Base-by-base conservation (phyloP, 106 monocot genomes). In the Apostasia shenzhenica region DNA sequence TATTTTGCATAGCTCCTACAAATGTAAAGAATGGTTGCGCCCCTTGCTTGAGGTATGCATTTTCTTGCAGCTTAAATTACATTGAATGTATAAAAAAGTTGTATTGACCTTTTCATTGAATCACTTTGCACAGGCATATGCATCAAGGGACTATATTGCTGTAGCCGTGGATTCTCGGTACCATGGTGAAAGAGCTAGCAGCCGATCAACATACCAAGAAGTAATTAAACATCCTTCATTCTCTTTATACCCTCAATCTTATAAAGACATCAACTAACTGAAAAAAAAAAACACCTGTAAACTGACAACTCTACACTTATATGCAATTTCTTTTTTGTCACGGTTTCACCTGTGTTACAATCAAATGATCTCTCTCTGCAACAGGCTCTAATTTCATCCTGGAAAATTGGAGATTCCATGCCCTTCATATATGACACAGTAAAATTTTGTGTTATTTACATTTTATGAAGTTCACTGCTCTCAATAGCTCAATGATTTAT, bases 361-460 rank as follows among this genome's bases (percentile, higher is more conserved):
- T 26, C 26, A 26, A 26, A 26, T 26, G 26, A 26, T 14, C 1
- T 73, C 6, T 59, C 40, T 67, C 9, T 75, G 45, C 8, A 71
- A 68, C 67, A 92, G 97, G 90, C 83, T 79, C 80, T 99, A 49
- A 74, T 90, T 64, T 99, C 87, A 59, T 70, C 87, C 66, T 99
- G 97, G 97, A 92, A 70, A 80, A 83, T 75, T 75, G 97, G 97
- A 6, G 72, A 83, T 71, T 85, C 90, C 2, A 99, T 93, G 92
- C 97, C 97, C 73, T 99, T 99, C 76, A 85, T 99, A 69, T 93
- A 74, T 82, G 97, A 99, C 70, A 93, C 90, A 68, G 97, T 99
- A 92, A 74, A 41, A 12, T 10, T 6, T 14, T 52, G 5, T 45
- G 2, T 51, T 6, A 12, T 54, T 68, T 51, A 8, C 42, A 54